A percentile compares a stretch with the other conserved stretches of the same genome.
These are phyloP conservation scores for Rutstroemia sydowiana DNA, from an alignment of 2,329 filamentous ascomycete genomes.

Conservation along the genomic window DNA sequence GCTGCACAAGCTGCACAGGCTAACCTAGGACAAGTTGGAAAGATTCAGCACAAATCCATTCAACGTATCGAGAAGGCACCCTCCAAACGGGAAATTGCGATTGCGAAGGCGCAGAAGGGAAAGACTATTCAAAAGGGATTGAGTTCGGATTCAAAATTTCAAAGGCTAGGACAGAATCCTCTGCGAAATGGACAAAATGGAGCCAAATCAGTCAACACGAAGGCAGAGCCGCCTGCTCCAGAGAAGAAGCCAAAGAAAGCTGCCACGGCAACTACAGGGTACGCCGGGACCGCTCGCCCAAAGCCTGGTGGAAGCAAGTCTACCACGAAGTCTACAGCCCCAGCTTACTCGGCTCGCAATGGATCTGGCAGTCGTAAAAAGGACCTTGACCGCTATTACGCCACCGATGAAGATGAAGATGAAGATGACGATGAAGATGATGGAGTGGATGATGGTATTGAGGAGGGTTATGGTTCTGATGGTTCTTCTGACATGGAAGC, in stretches of 20 bases:
- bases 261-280: constrained; percentile 54
- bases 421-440: constrained; percentile 29
- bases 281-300: constrained; percentile 58
- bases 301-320: constrained; percentile 36
- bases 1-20: constrained; percentile 54
- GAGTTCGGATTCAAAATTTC: constrained; percentile 24
- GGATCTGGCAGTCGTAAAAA: constrained; percentile 23
- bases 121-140: constrained; percentile 23
- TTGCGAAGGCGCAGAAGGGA: constrained; percentile 21
- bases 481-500: constrained; percentile 74
- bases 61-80: constrained; percentile 59
- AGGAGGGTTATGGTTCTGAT: constrained; percentile 58
- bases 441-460: constrained; percentile 54
- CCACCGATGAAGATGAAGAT: constrained; percentile 27
- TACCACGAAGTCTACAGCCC: constrained; percentile 21
- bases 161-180: constrained; percentile 13
- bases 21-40: constrained; percentile 52
- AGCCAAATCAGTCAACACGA: constrained; percentile 12
- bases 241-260: constrained; percentile 57
- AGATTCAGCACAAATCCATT: constrained; percentile 73
- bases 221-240: constrained; percentile 25
- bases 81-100: constrained; percentile 42
- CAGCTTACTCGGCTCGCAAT: constrained; percentile 18
- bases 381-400: constrained; percentile 34
- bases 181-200: constrained; percentile 16